Evolutionary conservation across 208 protist species (phyloP), one percentile per base, ranked within the genome.

Genomic region (Trypanosoma caninum): DNA sequence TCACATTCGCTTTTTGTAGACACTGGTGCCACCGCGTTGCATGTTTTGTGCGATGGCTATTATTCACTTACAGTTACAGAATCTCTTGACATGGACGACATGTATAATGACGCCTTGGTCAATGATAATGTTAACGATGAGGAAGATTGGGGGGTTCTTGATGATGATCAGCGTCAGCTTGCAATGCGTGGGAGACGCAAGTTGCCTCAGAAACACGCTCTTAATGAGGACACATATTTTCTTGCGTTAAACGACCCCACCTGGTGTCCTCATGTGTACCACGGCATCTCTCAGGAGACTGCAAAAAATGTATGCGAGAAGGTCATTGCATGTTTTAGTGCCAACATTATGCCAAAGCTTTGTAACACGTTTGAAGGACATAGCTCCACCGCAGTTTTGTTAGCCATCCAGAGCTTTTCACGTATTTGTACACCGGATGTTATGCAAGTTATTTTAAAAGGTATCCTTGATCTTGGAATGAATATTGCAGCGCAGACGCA

Each of bases 291-390:
- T 4, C 75, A 87, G 37, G 73, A 52, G 14, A 65, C 74, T 37
- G 82, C 88, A 7, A 70, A 67, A 45, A 22, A 69, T 35, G 84
- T 91, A 22, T 94, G 88, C 67, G 69, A 76, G 28, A 76, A 69
- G 35, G 64, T 94, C 22, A 86, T 94, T 57, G 69, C 73, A 52
- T 85, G 80, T 66, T 94, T 87, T 63, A 90, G 82, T 65, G 78
- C 72, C 0, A 94, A 94, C 68, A 89, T 94, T 60, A 94, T 94
- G 88, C 88, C 88, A 11, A 84, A 83, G 33, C 74, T 94, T 38
- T 94, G 88, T 60, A 94, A 94, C 69, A 80, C 77, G 0, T 91
- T 89, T 53, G 82, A 91, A 53, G 70, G 58, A 2, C 79, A 91
- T 60, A 69, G 84, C 61, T 86, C 81, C n/a, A 91, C 84, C 3